Conservation (phyloP, 495 filamentous ascomycete species). For the Lasiosphaeris hirsuta region DNA sequence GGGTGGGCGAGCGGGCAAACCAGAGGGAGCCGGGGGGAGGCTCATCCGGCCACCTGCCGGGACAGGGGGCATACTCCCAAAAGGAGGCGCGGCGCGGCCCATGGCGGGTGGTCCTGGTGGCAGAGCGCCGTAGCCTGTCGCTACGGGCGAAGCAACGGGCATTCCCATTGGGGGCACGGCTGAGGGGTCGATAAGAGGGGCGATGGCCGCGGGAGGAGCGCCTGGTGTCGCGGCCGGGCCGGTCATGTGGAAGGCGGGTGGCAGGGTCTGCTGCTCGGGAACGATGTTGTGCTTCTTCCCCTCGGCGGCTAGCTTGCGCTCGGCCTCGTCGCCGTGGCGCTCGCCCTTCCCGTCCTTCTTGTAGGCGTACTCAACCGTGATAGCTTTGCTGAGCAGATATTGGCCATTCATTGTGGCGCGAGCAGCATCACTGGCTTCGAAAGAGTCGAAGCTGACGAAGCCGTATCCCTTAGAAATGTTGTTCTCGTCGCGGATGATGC, state of each 20-base stretch:
- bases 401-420: slow-evolving; percentile 93
- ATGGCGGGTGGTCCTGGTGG: slow-evolving; percentile 44
- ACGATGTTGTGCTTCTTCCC: slow-evolving; percentile 92
- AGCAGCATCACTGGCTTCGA: slow-evolving; percentile 92
- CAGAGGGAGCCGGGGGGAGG: slow-evolving; percentile 64
- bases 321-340: slow-evolving; percentile 90
- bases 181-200: slow-evolving; percentile 9
- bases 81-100: slow-evolving; percentile 28
- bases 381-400: slow-evolving; percentile 93
- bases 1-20: slow-evolving; percentile 74
- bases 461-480: slow-evolving; percentile 94
- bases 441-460: slow-evolving; percentile 90
- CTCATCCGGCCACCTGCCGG: slow-evolving; percentile 26
- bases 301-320: slow-evolving; percentile 87
- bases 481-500: slow-evolving; percentile 90
- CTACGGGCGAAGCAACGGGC: slow-evolving; percentile 30
- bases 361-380: slow-evolving; percentile 96
- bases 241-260: slow-evolving; percentile 48
- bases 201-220: slow-evolving; percentile 14
- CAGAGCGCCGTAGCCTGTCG: slow-evolving; percentile 33
- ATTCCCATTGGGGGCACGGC: slow-evolving; percentile 29
- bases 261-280: slow-evolving; percentile 64
- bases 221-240: slow-evolving; percentile 17
- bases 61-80: slow-evolving; percentile 23
- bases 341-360: slow-evolving; percentile 99